Conservation (phyloP, 257 asterid genomes). For the Solanum dulcamara region DNA sequence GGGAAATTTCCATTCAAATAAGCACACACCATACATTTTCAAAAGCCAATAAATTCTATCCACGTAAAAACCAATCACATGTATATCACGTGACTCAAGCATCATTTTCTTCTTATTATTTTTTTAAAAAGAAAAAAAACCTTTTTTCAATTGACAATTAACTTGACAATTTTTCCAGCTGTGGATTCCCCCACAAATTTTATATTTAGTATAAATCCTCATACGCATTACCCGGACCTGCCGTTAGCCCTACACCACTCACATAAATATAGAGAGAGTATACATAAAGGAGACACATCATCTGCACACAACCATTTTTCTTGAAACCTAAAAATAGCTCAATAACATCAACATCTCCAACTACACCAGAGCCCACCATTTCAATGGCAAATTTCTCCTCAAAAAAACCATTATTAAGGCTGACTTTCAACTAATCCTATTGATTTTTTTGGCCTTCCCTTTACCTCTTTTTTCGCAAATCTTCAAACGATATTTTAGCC, state of each 20-base stretch:
- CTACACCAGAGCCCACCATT: neutral
- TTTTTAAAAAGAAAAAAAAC: neutral
- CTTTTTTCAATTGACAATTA: neutral
- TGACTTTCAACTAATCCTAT: neutral
- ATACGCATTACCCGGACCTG: neutral
- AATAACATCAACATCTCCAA: neutral
- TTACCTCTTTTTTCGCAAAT: neutral
- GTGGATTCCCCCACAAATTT: neutral
- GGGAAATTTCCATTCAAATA: neutral
- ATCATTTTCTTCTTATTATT: neutral
- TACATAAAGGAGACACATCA: neutral
- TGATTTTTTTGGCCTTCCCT: neutral
- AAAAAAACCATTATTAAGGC: neutral
- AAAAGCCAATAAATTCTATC: neutral
- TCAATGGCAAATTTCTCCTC: neutral
- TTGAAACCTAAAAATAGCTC: neutral
- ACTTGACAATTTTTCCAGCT: neutral
- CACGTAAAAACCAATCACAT: neutral
- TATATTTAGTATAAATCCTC: neutral
- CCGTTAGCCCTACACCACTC: neutral
- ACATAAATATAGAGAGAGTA: neutral
- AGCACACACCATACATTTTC: neutral
- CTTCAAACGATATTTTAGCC: neutral
- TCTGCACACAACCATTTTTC: neutral
- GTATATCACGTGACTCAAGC: neutral